phyloP scores from a whole-genome alignment of 345 rosid genomes.

The Lepidium aucheri region DNA sequence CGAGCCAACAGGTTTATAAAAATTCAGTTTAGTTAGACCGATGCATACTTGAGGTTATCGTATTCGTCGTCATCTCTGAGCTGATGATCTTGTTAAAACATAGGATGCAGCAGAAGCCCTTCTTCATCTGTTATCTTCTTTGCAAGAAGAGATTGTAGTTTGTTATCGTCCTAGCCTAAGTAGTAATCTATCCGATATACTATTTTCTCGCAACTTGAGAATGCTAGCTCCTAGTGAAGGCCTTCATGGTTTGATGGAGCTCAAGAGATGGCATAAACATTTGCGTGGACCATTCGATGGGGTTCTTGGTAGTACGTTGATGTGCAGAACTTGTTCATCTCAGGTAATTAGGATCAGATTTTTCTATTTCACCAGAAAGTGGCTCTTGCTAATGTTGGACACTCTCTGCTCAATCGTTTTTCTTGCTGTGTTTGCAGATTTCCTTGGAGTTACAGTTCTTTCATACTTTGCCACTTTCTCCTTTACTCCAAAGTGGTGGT shows the following conservation, averaged over 20 bases:
- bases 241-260: conserved; percentile 35
- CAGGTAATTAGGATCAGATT: conserved; percentile 29
- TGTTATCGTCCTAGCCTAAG: conserved; percentile 39
- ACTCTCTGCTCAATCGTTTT: not conserved
- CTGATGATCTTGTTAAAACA: conserved; percentile 6
- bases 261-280: conserved; percentile 70
- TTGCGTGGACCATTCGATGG: conserved; percentile 90
- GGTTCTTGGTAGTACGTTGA: conserved; percentile 58
- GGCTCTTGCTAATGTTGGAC: not conserved
- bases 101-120: conserved; percentile 96
- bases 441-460: conserved; percentile 80
- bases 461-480: conserved; percentile 69
- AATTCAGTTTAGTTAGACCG: not conserved
- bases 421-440: conserved; percentile 43
- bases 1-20: conserved; percentile 62
- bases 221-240: conserved; percentile 34
- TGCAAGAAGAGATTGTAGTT: conserved; percentile 63
- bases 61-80: not conserved
- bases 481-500: conserved; percentile 39
- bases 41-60: not conserved
- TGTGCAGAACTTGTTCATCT: conserved; percentile 66
- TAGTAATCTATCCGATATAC: conserved; percentile 37
- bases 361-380: not conserved
- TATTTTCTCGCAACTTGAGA: conserved; percentile 38
- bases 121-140: conserved; percentile 66